phyloP scores from a whole-genome alignment of 176 grass and related monocot species.

The Echinochloa phyllopogon region DNA sequence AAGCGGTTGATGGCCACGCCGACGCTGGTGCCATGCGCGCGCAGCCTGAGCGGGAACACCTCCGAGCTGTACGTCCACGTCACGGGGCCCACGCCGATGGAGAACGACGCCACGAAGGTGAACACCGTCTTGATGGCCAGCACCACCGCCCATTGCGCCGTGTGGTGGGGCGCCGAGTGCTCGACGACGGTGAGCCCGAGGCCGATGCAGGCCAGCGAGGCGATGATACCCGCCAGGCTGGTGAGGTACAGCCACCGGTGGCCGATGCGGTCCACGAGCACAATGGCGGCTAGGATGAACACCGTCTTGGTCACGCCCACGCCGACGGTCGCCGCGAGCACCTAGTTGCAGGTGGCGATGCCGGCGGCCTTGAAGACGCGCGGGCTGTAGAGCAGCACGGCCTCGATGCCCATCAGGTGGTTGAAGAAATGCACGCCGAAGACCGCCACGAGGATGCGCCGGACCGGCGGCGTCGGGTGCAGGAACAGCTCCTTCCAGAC shows the following conservation, averaged over 20 bases:
- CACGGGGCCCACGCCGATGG: slow-evolving; percentile 57
- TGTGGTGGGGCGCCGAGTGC: slow-evolving; percentile 22
- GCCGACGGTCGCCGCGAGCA: slow-evolving; percentile 54
- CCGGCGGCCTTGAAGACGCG: slow-evolving; percentile 59
- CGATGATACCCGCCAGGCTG: slow-evolving; percentile 56
- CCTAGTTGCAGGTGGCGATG: slow-evolving; percentile 33
- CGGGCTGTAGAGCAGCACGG: slow-evolving; percentile 65
- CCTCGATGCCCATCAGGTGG: slow-evolving; percentile 57
- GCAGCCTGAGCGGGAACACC: slow-evolving; percentile 58
- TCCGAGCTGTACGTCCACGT: slow-evolving; percentile 61
- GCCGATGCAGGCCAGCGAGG: slow-evolving; percentile 43
- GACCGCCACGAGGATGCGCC: slow-evolving; percentile 37
- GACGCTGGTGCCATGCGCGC: slow-evolving; percentile 59
- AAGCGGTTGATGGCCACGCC: slow-evolving; percentile 61
- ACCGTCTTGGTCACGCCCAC: slow-evolving; percentile 53
- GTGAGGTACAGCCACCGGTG: slow-evolving; percentile 38
- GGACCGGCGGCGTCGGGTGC: slow-evolving; percentile 41
- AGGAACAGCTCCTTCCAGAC: slow-evolving; percentile 66
- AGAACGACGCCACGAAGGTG: slow-evolving; percentile 60
- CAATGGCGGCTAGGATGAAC: slow-evolving; percentile 48
- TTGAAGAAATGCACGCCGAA: slow-evolving; percentile 61
- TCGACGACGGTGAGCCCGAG: slow-evolving; percentile 50
- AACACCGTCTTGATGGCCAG: slow-evolving; percentile 46
- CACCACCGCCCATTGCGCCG: slow-evolving; percentile 33
- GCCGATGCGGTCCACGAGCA: slow-evolving; percentile 55